phyloP scores from a whole-genome alignment of 2,329 filamentous ascomycete species.

The Madurella mycetomatis region DNA sequence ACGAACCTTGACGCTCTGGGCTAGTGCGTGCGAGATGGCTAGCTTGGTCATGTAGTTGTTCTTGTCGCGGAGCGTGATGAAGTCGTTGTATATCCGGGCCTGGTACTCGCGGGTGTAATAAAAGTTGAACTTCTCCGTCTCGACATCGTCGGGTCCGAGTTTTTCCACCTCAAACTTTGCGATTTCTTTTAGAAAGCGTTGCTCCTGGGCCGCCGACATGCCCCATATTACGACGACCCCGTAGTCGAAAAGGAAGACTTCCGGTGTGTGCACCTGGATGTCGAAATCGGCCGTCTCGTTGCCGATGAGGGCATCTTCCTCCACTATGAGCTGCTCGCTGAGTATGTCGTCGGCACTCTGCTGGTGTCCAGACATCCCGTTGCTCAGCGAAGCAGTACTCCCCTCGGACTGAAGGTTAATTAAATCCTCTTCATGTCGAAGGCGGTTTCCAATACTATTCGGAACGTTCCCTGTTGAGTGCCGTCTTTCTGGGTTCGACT shows the following conservation, averaged over 20 bases:
- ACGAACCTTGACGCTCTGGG: slow-evolving; percentile 84
- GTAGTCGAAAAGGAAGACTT: slow-evolving; percentile 95
- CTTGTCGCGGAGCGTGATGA: slow-evolving; percentile 91
- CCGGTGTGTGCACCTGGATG: slow-evolving; percentile 82
- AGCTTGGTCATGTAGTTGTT: slow-evolving; percentile 98
- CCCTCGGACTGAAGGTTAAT: slow-evolving; percentile 52
- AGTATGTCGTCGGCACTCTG: slow-evolving; percentile 34
- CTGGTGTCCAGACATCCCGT: slow-evolving; percentile 25
- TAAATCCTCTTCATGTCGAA: slow-evolving; percentile 54
- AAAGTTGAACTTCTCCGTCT: slow-evolving; percentile 98
- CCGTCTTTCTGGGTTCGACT: slow-evolving; percentile 54
- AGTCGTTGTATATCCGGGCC: slow-evolving; percentile 98
- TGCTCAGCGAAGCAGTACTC: slow-evolving; percentile 21
- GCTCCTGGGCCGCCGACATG: slow-evolving; percentile 87
- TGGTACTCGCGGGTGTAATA: slow-evolving; percentile 99
- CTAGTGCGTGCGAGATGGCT: slow-evolving; percentile 90
- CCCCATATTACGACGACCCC: slow-evolving; percentile 98
- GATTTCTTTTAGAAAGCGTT: slow-evolving; percentile 87
- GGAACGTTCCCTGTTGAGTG: slow-evolving; percentile 64
- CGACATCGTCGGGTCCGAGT: slow-evolving; percentile 79
- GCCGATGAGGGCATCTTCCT: slow-evolving; percentile 35
- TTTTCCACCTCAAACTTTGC: slow-evolving; percentile 92
- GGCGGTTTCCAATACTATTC: slow-evolving; percentile 46
- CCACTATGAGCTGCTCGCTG: slow-evolving; percentile 25
- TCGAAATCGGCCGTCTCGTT: slow-evolving; percentile 67